A percentile compares a stretch with the other conserved stretches of the same genome.
Evolutionary conservation across 1,139 yeast genomes (phyloP).

Genomic region (Yamadazyma oceani): DNA sequence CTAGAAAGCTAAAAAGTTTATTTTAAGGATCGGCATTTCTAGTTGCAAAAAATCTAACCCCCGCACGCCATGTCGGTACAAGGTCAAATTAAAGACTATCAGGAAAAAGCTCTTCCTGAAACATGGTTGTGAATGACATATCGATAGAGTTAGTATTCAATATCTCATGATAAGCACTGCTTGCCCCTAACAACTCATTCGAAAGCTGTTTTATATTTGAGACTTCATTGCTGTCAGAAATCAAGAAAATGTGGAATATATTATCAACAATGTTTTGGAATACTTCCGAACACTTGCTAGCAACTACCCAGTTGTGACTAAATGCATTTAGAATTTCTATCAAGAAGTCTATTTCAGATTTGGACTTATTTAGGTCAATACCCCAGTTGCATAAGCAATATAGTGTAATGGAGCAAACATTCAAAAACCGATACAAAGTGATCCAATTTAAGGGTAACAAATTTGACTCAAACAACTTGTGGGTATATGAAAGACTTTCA

Average conservation of each 20-base stretch:
- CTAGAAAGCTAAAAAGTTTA: no score
- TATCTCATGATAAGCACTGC: constrained; percentile 44
- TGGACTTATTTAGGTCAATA: constrained; percentile 43
- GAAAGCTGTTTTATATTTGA: constrained; percentile 37
- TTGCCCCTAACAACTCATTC: constrained; percentile 41
- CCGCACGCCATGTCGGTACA: no score
- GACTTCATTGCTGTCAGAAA: constrained; percentile 25
- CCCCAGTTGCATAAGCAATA: constrained; percentile 47
- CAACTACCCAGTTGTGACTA: constrained; percentile 47
- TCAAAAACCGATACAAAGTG: constrained; percentile 43
- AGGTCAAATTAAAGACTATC: no score
- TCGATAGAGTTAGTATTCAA: constrained; percentile 42
- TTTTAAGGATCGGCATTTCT: no score
- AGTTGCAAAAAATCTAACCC: no score
- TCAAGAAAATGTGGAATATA: constrained; percentile 38
- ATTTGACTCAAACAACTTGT: constrained; percentile 40
- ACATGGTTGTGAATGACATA: constrained; percentile 19
- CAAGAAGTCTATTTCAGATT: constrained; percentile 43
- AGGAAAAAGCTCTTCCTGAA: not conserved
- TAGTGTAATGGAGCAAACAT: constrained; percentile 44
- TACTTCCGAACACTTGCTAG: constrained; percentile 42
- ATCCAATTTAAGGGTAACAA: constrained; percentile 50
- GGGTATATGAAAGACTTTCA: constrained; percentile 40
- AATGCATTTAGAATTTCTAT: constrained; percentile 46
- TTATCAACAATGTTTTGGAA: constrained; percentile 41